Conservation (phyloP, 805 yeast genomes). For the Blastobotrys robertii region DNA sequence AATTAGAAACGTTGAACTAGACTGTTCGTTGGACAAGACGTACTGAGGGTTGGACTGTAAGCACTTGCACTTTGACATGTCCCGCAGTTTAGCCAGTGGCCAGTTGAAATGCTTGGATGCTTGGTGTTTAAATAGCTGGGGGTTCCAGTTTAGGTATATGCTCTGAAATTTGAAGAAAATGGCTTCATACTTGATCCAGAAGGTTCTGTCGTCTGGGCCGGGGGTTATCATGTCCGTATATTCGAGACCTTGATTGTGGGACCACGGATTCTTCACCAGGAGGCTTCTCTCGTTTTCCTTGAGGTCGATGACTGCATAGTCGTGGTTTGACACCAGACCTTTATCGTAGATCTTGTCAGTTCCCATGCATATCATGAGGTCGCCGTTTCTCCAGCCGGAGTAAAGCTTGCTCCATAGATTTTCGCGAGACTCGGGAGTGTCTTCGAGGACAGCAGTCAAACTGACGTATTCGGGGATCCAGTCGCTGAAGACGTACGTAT, state of each 20-base stretch:
- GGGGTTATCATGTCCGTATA: slow-evolving; percentile 3
- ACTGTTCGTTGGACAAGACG: slow-evolving; percentile 13
- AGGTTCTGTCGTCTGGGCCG: slow-evolving; percentile 8
- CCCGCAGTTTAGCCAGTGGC: slow-evolving; percentile 19
- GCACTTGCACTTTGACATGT: slow-evolving; percentile 1
- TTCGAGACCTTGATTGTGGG: slow-evolving; percentile 5
- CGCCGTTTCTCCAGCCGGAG: slow-evolving; percentile 25
- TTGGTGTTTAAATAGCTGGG: slow-evolving; percentile 22
- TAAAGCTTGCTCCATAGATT: slow-evolving; percentile 30
- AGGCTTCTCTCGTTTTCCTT: slow-evolving; percentile 18
- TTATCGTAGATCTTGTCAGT: slow-evolving; percentile 38
- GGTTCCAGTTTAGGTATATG: slow-evolving; percentile 62
- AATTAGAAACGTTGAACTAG: not conserved
- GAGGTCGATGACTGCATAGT: slow-evolving; percentile 50
- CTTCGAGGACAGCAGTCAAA: slow-evolving; percentile 18
- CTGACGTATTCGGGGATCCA: slow-evolving; percentile 59
- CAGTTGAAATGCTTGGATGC: slow-evolving; percentile 21
- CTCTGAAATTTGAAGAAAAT: slow-evolving; percentile 35
- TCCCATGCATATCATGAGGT: slow-evolving; percentile 54
- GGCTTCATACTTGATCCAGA: slow-evolving; percentile 25
- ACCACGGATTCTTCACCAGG: slow-evolving; percentile 41
- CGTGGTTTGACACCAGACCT: slow-evolving; percentile 51
- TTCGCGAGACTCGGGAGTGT: slow-evolving; percentile 5
- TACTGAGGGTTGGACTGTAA: slow-evolving; percentile 6
- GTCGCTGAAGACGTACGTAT: slow-evolving; percentile 54